Evolutionary conservation across 2,329 filamentous ascomycete species (phyloP), one percentile per base, ranked within the genome.

Genomic region (Aspergillus pseudoterreus): DNA sequence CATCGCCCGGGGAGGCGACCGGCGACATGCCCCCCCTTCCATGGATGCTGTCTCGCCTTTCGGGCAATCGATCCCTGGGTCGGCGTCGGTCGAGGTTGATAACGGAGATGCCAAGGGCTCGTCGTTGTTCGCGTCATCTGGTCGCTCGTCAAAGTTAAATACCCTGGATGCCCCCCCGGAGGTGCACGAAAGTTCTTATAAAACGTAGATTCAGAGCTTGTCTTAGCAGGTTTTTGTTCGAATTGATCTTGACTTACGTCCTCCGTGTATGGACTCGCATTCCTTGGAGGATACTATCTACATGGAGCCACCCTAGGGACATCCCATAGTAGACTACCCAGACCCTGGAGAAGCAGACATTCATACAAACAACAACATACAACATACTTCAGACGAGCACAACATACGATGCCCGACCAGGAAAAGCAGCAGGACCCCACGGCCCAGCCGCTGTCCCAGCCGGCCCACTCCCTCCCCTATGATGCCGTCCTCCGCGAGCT

Each of bases 391-490:
- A 22, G 21, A 22, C 21, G 24, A 30, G 9, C 27, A 8, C 24
- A 9, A 27, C 9, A 19, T 22, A 32, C 50, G 24, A 52, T 52
- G 49, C 6, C 19, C 4, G 10, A 43, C 9, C n/a, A 47, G 14
- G 45, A 53, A 43, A 47, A 51, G 38, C 14, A 49, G 38, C 12
- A 11, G 11, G 58, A 56, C 51, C 47, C 32, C 19, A 78, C 78
- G 58, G 75, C 75, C 12, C 63, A 63, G 55, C 81, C 80, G 33
- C 70, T 89, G 36, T 80, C 82, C 8, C 72, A 75, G 32, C 85
- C 85, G 12, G 83, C 86, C 6, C 86, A 90, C 65, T 75, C 81
- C 43, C 73, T 90, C 45, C 65, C 75, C n/a, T 74, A 74, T 60
- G 71, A 77, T 17, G 68, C 77, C 30, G 77, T 84, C 32, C 70